Evolutionary conservation across 441 rosid genomes (phyloP).

Genomic region (Heliophila coronopifolia): DNA sequence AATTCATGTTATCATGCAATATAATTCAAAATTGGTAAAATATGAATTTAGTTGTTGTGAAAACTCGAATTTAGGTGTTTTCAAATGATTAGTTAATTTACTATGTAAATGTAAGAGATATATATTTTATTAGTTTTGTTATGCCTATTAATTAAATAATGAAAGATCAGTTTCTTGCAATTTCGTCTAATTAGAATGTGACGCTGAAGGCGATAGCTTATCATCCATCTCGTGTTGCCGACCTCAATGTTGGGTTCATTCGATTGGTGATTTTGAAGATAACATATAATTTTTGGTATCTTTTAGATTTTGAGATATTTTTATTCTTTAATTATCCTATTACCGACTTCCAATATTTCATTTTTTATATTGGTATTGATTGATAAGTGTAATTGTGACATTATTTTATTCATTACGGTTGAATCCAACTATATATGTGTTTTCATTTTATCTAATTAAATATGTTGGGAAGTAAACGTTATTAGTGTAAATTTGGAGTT

Average conservation of each 20-base stretch:
- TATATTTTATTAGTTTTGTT: background rate
- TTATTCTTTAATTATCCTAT: background rate
- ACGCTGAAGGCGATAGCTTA: conserved; percentile 18
- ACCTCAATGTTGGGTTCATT: conserved; percentile 14
- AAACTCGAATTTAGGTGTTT: too few relatives aligned
- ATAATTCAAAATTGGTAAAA: background rate
- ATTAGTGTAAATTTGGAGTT: background rate
- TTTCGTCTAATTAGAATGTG: conserved; percentile 7
- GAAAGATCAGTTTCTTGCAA: background rate
- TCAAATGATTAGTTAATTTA: background rate
- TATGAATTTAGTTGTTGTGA: too few relatives aligned
- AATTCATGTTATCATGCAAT: too few relatives aligned
- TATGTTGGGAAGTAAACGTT: background rate
- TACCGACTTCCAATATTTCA: conserved; percentile 10
- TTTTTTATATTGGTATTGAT: conserved; percentile 1
- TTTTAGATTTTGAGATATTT: conserved; percentile 11
- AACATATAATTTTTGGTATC: background rate
- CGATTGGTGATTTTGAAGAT: background rate
- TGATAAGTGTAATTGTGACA: background rate
- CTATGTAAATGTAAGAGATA: background rate
- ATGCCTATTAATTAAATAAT: background rate
- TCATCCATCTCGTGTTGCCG: conserved; percentile 24
- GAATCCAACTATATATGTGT: background rate
- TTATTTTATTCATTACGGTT: background rate
- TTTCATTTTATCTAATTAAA: background rate